phyloP scores from a whole-genome alignment of 2,329 filamentous ascomycete species.

The Colletotrichum destructivum region DNA sequence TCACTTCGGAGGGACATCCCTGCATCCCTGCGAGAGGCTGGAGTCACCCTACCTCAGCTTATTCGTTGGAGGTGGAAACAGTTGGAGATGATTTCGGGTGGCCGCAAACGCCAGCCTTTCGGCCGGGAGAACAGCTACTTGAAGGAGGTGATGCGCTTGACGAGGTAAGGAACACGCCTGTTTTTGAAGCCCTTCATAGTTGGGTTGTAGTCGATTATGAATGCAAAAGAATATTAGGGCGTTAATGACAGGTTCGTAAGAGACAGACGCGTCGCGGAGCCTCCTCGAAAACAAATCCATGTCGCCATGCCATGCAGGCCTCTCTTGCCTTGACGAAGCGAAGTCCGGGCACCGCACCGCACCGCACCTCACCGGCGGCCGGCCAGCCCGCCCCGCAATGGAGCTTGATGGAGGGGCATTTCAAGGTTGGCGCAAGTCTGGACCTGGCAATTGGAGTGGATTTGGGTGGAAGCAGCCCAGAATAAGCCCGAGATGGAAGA shows the following conservation, averaged over 20 bases:
- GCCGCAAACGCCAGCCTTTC: conserved; percentile 3
- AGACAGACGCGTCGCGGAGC: conserved; percentile 8
- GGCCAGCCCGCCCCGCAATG: conserved; percentile 35
- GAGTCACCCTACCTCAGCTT: conserved; percentile 13
- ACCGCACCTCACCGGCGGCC: not conserved
- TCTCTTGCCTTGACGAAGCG: not conserved
- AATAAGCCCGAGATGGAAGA: conserved; percentile 41
- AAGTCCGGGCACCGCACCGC: conserved; percentile 10
- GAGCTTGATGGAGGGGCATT: conserved; percentile 33
- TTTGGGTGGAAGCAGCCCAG: conserved; percentile 39
- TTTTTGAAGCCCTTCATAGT: not conserved
- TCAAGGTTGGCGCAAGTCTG: conserved; percentile 32
- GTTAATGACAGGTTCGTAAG: not conserved
- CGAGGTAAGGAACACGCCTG: not conserved
- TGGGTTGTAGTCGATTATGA: conserved; percentile 5
- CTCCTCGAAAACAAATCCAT: conserved; percentile 9
- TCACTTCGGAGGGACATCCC: conserved; percentile 35
- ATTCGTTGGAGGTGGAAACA: not conserved
- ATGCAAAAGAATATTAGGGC: not conserved
- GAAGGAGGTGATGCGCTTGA: not conserved
- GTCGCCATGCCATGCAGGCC: not conserved
- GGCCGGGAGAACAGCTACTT: not conserved
- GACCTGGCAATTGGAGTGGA: conserved; percentile 30
- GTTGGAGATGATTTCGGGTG: not conserved
- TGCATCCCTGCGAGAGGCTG: conserved; percentile 32